Evolutionary conservation across 1,284 basidiomycete genomes (phyloP).

Genomic region (Tilletiopsis washingtonensis): DNA sequence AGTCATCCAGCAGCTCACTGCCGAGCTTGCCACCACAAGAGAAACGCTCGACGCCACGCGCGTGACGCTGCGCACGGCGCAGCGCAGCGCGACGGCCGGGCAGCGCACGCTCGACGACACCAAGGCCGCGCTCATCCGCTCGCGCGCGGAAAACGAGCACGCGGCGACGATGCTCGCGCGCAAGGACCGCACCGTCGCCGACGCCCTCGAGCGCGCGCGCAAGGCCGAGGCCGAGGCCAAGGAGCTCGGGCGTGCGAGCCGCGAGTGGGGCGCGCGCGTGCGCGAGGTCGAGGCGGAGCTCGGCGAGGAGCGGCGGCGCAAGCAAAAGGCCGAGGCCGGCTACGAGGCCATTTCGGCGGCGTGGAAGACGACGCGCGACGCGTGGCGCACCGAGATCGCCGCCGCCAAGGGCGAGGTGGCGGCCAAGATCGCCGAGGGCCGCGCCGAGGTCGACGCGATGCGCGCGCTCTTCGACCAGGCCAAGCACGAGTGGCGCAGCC

Average conservation of each 20-base stretch:
- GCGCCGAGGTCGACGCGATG: conserved; percentile 10
- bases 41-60: conserved; percentile 68
- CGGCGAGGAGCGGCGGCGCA: conserved; percentile 23
- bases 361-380: conserved; percentile 26
- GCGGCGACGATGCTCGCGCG: conserved; percentile 73
- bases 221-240: conserved; percentile 41
- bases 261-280: conserved; percentile 40
- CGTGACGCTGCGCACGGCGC: conserved; percentile 64
- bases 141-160: conserved; percentile 73
- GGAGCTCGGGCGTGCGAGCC: conserved; percentile 30
- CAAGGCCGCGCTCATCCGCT: conserved; percentile 69
- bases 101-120: conserved; percentile 75
- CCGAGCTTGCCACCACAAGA: conserved; percentile 14
- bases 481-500: conserved; percentile 4
- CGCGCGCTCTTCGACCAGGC: conserved; percentile 9
- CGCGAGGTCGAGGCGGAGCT: conserved; percentile 29
- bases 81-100: conserved; percentile 62
- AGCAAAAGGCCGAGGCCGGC: conserved; percentile 19
- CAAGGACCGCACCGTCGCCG: conserved; percentile 73
- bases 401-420: conserved; percentile 5
- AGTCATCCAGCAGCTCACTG: conserved; percentile 25
- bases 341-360: conserved; percentile 21
- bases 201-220: conserved; percentile 49
- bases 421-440: conserved; percentile 7
- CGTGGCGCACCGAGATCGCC: conserved; percentile 21